phyloP scores from a whole-genome alignment of 352 stramenopile species.

The Blastocystis sp. region DNA sequence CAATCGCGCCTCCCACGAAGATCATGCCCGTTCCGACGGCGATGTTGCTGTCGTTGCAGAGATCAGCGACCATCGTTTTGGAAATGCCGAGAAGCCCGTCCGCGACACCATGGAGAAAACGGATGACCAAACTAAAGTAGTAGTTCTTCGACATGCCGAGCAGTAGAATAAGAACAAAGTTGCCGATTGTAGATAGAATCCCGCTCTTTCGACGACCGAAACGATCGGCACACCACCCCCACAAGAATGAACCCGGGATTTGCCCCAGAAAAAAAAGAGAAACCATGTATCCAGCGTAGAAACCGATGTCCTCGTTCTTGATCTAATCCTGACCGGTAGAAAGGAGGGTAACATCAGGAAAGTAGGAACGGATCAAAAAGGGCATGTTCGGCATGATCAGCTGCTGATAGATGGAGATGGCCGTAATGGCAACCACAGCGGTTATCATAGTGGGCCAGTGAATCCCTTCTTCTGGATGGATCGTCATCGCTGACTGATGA shows the following conservation, averaged over 20 bases:
- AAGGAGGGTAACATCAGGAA: slow-evolving; percentile 11
- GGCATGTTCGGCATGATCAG: slow-evolving; percentile 61
- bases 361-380: slow-evolving; percentile 59
- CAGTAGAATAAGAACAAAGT: slow-evolving; percentile 16
- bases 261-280: slow-evolving; percentile 55
- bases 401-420: slow-evolving; percentile 21
- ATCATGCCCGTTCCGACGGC: slow-evolving; percentile 32
- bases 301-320: slow-evolving; percentile 38
- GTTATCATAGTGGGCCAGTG: slow-evolving; percentile 61
- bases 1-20: slow-evolving; percentile 21
- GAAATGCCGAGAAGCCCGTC: slow-evolving; percentile 35
- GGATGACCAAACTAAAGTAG: slow-evolving; percentile 36
- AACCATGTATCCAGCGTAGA: slow-evolving; percentile 56
- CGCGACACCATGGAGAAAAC: slow-evolving; percentile 43
- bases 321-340: slow-evolving; percentile 1
- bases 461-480: slow-evolving; percentile 60
- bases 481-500: not conserved
- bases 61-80: slow-evolving; percentile 52
- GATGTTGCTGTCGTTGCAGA: slow-evolving; percentile 60
- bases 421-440: not conserved
- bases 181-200: slow-evolving; percentile 41
- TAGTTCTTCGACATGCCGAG: slow-evolving; percentile 60
- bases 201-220: slow-evolving; percentile 35
- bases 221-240: slow-evolving; percentile 66
- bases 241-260: slow-evolving; percentile 62